Evolutionary conservation across 23 red algal genomes (phyloP), one percentile per base, ranked within the genome.

Genomic region (Gracilariopsis chorda): DNA sequence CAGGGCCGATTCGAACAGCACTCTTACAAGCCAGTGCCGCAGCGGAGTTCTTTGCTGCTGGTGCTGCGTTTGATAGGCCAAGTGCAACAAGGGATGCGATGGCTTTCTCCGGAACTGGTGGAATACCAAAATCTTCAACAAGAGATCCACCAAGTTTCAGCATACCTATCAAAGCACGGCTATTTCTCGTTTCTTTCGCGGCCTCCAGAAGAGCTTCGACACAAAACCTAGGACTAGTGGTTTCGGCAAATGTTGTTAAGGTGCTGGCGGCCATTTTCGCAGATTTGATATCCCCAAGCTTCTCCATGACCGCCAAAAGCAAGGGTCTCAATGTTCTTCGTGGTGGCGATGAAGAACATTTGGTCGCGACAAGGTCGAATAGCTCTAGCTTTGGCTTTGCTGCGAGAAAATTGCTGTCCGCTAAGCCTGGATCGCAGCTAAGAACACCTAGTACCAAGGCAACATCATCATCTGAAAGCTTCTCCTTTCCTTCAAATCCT

Each of bases 231-330:
- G 91, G 91, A 47, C 80, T 86, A 9, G 91, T 94, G 42, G 41
- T 36, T 21, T 85, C 91, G 1, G 91, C 91, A 48, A 76, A 86
- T 2, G 91, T 51, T 25, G 80, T 86, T 25, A 94, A 28, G 40
- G 73, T 85, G 12, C 43, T 29, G 32, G 74, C 72, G n/a, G 45
- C 71, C 19, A 60, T 45, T 47, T 84, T 86, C 34, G 73, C 76
- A 11, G 61, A 77, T 70, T 94, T 94, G 51, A 94, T 94, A 45
- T 94, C 91, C 14, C 91, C 91, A 13, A 94, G 73, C 40, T 86
- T 85, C 30, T 94, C 91, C 46, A 72, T 79, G 23, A 52, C 41
- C 2, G 49, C 35, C 25, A 61, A 43, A 45, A 94, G 69, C 53
- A 86, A 75, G 35, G 80, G 91, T 33, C 82, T 47, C 23, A 94